Percentiles rank a stretch among this genome's conserved stretches.
Conservation (phyloP, 2,329 filamentous ascomycete species). For the Ramularia collo-cygni region DNA sequence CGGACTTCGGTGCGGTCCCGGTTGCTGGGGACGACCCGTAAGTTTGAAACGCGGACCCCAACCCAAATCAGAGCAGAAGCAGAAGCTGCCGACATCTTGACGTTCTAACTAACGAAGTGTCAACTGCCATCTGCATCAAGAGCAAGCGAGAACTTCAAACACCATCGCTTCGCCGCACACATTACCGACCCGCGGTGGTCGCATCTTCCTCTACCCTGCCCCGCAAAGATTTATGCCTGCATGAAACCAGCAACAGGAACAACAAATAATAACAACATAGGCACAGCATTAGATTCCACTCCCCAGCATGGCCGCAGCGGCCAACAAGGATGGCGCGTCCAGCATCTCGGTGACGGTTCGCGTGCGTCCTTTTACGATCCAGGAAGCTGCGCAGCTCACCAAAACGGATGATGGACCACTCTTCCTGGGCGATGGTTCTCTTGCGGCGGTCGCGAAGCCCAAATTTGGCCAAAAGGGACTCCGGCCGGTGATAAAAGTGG, state of each 20-base stretch:
- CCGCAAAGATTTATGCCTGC: conserved; percentile 3
- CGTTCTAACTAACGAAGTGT: too few relatives aligned
- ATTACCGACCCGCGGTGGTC: neutral
- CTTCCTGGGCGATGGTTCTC: conserved; percentile 93
- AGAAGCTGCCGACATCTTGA: neutral
- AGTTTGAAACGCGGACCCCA: too few relatives aligned
- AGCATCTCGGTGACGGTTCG: conserved; percentile 50
- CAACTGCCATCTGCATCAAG: neutral
- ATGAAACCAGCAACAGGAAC: conserved; percentile 1
- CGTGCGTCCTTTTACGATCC: conserved; percentile 66
- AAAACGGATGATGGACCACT: conserved; percentile 75
- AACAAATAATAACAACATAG: too few relatives aligned
- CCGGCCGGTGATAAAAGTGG: conserved; percentile 85
- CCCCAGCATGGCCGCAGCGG: conserved; percentile 11
- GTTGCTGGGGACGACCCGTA: too few relatives aligned
- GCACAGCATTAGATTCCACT: conserved; percentile 5
- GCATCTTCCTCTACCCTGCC: conserved; percentile 1
- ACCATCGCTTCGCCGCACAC: conserved; percentile 2
- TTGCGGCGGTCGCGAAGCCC: conserved; percentile 78
- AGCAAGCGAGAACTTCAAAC: too few relatives aligned
- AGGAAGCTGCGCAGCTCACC: conserved; percentile 87
- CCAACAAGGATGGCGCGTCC: conserved; percentile 36
- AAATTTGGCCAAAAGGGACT: conserved; percentile 83
- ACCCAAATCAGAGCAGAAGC: neutral
- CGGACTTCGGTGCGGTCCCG: too few relatives aligned